Evolutionary conservation across 2,329 filamentous ascomycete genomes (phyloP), one percentile per base, ranked within the genome.

Genomic region (Xylaria arbuscula): DNA sequence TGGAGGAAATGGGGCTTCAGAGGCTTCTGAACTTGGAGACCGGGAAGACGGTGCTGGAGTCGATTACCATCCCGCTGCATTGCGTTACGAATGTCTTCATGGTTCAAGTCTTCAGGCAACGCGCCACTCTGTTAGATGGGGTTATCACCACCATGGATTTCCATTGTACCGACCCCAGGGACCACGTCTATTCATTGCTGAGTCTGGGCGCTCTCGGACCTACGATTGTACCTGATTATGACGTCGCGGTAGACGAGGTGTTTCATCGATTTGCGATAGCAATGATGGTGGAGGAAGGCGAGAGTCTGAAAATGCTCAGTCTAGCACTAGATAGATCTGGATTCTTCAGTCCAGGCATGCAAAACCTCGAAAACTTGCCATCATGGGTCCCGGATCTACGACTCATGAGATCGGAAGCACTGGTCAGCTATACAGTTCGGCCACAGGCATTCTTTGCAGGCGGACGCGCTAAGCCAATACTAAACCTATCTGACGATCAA

Each of bases 381-480:
- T 65, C 66, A 11, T 68, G 66, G 66, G 62, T n/a, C 2, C 66
- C 66, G 2, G 66, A 68, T 36, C 24, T 68, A 6, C 66, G 32
- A 15, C 8, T 40, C 11, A 48, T 34, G 6, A 4, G 5, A 11
- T 8, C 57, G 19, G 22, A 7, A 15, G 15, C 63, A 36, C 15
- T 42, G 15, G 45, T 59, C 8, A 58, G 48, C 42, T 68, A 54
- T 22, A 54, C 66, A 1, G 47, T 68, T 17, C 24, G 36, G 22
- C 51, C 51, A 4, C 66, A 65, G 17, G 28, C n/a, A 1, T 68
- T 65, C 32, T 62, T 8, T 8, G 45, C 66, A 11, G 66, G 66
- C 1, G 66, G 66, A 3, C 61, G 24, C 17, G 11, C 1, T 7
- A 68, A 65, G 36, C 62, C 66, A 3, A 51, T 62, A 48, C 7